phyloP scores from a whole-genome alignment of 495 filamentous ascomycete genomes.

The Penicillium riverlandense region DNA sequence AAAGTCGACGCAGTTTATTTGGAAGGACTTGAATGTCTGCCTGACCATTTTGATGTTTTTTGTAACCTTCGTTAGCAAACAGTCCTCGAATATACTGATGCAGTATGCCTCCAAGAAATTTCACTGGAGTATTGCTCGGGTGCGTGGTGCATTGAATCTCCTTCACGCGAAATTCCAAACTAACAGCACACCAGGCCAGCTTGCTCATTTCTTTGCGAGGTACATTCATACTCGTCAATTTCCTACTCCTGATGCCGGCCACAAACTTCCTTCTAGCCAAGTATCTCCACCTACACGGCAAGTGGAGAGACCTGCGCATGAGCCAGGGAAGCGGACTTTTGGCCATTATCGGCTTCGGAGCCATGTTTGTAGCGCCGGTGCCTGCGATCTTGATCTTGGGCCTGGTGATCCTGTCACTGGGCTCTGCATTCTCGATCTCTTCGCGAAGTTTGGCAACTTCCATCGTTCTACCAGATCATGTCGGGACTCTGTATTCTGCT shows the following conservation, averaged over 20 bases:
- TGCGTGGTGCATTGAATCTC: conserved; percentile 6
- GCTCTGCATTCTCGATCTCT: conserved; percentile 21
- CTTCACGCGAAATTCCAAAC: not conserved
- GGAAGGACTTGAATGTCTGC: conserved; percentile 17
- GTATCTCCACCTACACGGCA: conserved; percentile 18
- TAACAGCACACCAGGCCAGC: conserved; percentile 23
- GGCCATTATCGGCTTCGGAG: conserved; percentile 19
- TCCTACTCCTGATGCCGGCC: conserved; percentile 26
- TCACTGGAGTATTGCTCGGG: conserved; percentile 30
- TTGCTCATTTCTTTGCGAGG: conserved; percentile 34
- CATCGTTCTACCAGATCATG: conserved; percentile 23
- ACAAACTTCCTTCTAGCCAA: conserved; percentile 14
- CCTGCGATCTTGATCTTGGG: conserved; percentile 27
- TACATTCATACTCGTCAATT: conserved; percentile 22
- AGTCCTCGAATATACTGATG: conserved; percentile 23
- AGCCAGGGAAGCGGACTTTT: conserved; percentile 22
- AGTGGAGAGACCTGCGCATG: conserved; percentile 23
- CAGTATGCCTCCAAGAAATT: conserved; percentile 38
- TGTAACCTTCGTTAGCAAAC: conserved; percentile 21
- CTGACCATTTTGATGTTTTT: conserved; percentile 25
- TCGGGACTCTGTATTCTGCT: conserved; percentile 27
- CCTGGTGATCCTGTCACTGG: conserved; percentile 27
- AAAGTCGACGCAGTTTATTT: conserved; percentile 24
- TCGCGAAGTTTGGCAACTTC: conserved; percentile 29
- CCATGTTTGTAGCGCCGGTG: conserved; percentile 21